These are phyloP conservation scores for Pulveroboletus sp. DNA, from an alignment of 768 basidiomycete genomes.

Conservation along the genomic window DNA sequence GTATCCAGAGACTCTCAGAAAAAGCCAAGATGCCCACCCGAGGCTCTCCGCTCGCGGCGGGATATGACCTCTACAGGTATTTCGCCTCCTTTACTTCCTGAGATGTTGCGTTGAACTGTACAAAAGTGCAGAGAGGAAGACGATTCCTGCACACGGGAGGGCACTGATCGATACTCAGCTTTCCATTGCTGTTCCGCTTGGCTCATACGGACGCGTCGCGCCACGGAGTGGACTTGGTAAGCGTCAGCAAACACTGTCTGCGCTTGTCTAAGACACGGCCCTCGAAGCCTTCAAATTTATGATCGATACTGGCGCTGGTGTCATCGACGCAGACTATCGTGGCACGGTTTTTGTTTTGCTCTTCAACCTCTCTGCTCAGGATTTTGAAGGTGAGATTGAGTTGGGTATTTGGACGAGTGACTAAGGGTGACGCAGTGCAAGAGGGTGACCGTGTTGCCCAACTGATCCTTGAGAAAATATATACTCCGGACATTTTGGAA, in stretches of 20 bases:
- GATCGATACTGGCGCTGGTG: constrained; percentile 97
- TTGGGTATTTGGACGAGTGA: not conserved
- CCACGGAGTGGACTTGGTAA: constrained; percentile 92
- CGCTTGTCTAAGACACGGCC: not conserved
- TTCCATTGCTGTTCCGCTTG: constrained; percentile 88
- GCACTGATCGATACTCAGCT: constrained; percentile 88
- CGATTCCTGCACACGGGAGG: constrained; percentile 85
- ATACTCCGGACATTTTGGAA: constrained; percentile 79
- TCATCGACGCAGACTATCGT: constrained; percentile 95
- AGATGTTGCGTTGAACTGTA: constrained; percentile 1
- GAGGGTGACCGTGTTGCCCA: constrained; percentile 97
- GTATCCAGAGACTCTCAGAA: constrained; percentile 80
- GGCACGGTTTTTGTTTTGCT: constrained; percentile 87
- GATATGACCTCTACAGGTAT: constrained; percentile 93
- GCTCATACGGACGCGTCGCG: constrained; percentile 95
- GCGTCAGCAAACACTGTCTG: constrained; percentile 22
- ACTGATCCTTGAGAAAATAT: constrained; percentile 86
- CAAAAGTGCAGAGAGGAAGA: constrained; percentile 74
- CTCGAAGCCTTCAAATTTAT: constrained; percentile 86
- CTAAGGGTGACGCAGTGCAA: constrained; percentile 50
- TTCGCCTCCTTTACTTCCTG: not conserved
- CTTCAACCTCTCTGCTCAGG: constrained; percentile 86
- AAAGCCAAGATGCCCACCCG: constrained; percentile 83
- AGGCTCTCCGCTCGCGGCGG: constrained; percentile 82
- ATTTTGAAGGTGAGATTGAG: constrained; percentile 66